phyloP scores from a whole-genome alignment of 73 alveolate genomes.

The Paramecium tetraurelia region DNA sequence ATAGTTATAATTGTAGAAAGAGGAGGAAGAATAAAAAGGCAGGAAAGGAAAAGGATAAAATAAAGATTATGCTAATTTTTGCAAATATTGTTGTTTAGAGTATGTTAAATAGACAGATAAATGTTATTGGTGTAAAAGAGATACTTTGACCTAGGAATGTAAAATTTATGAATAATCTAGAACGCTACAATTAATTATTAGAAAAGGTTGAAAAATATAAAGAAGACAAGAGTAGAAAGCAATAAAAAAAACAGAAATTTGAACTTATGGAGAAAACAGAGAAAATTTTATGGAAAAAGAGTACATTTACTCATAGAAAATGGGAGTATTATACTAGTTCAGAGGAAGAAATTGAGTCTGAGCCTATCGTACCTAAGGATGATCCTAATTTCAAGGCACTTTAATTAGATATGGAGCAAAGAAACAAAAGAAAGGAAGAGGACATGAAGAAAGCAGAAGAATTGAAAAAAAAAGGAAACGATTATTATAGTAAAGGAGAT shows the following conservation, averaged over 20 bases:
- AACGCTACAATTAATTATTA: slow-evolving; percentile 74
- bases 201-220: slow-evolving; percentile 87
- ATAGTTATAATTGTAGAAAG: slow-evolving; percentile 68
- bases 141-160: slow-evolving; percentile 80
- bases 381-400: slow-evolving; percentile 97
- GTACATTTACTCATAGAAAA: slow-evolving; percentile 92
- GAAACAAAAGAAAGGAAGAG: slow-evolving; percentile 81
- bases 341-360: slow-evolving; percentile 82
- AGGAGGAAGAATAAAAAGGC: slow-evolving; percentile 80
- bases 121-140: slow-evolving; percentile 85
- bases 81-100: slow-evolving; percentile 91
- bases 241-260: slow-evolving; percentile 90
- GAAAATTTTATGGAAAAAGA: slow-evolving; percentile 90
- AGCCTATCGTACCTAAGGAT: slow-evolving; percentile 95
- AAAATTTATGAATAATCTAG: slow-evolving; percentile 68
- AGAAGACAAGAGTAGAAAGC: slow-evolving; percentile 76
- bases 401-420: slow-evolving; percentile 93
- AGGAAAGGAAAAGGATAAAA: slow-evolving; percentile 95
- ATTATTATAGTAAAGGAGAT: slow-evolving; percentile 81
- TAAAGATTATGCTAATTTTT: slow-evolving; percentile 82
- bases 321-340: slow-evolving; percentile 97
- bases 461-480: slow-evolving; percentile 90
- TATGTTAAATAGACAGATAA: slow-evolving; percentile 78
- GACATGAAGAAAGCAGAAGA: slow-evolving; percentile 88
- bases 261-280: slow-evolving; percentile 96